A percentile compares a stretch with the other conserved stretches of the same genome.
Evolutionary conservation across 1,284 basidiomycete genomes (phyloP).

Genomic region (Cutaneotrichosporon mucoides): DNA sequence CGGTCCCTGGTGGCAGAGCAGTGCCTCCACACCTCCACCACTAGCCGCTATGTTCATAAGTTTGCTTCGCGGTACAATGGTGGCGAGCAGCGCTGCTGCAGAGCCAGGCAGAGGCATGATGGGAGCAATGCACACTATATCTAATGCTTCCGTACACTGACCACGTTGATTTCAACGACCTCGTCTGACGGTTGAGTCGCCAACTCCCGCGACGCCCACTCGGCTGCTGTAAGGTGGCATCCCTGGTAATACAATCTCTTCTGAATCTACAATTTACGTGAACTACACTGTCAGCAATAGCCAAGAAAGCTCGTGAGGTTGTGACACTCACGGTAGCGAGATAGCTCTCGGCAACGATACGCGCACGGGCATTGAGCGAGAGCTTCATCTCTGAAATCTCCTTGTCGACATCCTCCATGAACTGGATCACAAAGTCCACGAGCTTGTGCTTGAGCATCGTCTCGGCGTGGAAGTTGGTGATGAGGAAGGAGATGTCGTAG

Average conservation of each 20-base stretch:
- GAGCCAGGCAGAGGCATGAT: too few species aligned
- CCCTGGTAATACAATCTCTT: conserved; percentile 21
- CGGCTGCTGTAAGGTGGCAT: conserved; percentile 6
- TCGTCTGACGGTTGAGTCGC: background rate
- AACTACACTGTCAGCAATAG: conserved; percentile 8
- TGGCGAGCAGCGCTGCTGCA: too few species aligned
- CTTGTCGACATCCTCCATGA: conserved; percentile 90
- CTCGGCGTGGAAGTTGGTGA: conserved; percentile 94
- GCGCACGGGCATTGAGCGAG: conserved; percentile 86
- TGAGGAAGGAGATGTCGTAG: conserved; percentile 97
- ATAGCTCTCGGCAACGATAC: conserved; percentile 83
- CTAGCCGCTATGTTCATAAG: too few species aligned
- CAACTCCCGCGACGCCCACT: background rate
- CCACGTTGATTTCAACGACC: too few species aligned
- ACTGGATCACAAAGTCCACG: conserved; percentile 99
- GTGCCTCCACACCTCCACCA: too few species aligned
- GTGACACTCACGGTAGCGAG: conserved; percentile 43
- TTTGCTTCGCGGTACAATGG: too few species aligned
- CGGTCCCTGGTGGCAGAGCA: too few species aligned
- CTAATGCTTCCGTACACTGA: too few species aligned
- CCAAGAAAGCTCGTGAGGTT: background rate
- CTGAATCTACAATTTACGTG: conserved; percentile 17
- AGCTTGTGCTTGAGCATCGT: conserved; percentile 99
- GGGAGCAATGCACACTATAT: too few species aligned
- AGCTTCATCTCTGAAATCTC: conserved; percentile 61